Percentiles rank a stretch among this genome's conserved stretches.
Evolutionary conservation across 176 grass and related monocot genomes (phyloP).

Genomic region (Melocanna baccifera): DNA sequence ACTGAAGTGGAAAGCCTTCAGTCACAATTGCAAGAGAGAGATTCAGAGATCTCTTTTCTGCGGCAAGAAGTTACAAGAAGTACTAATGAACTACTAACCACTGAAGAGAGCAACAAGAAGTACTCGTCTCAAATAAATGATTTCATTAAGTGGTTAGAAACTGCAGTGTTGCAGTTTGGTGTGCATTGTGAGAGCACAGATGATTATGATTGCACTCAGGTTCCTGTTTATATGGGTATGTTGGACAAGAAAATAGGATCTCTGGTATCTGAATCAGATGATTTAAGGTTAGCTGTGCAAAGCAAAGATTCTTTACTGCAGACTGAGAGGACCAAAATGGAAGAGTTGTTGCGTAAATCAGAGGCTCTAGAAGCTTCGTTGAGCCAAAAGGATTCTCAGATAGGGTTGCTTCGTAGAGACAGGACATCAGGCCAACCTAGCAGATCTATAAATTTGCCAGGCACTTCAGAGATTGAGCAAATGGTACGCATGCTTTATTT

Average conservation of each 20-base stretch:
- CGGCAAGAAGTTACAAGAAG: slow-evolving; percentile 89
- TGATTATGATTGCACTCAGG: slow-evolving; percentile 53
- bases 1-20: slow-evolving; percentile 91
- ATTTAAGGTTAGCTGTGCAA: slow-evolving; percentile 56
- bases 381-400: slow-evolving; percentile 60
- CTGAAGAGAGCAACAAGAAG: slow-evolving; percentile 76
- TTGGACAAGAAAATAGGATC: slow-evolving; percentile 69
- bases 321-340: slow-evolving; percentile 67
- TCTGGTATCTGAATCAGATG: slow-evolving; percentile 64
- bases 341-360: slow-evolving; percentile 63
- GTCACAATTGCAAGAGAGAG: slow-evolving; percentile 72
- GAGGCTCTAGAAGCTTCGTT: slow-evolving; percentile 73
- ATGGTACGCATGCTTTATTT: slow-evolving; percentile 46
- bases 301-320: slow-evolving; percentile 85
- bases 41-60: slow-evolving; percentile 90
- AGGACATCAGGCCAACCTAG: slow-evolving; percentile 43
- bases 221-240: slow-evolving; percentile 61
- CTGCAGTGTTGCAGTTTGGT: slow-evolving; percentile 53
- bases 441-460: slow-evolving; percentile 51
- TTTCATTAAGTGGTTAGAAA: slow-evolving; percentile 76
- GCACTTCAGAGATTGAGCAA: slow-evolving; percentile 83
- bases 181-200: slow-evolving; percentile 34
- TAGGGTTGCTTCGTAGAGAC: slow-evolving; percentile 53
- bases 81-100: slow-evolving; percentile 81
- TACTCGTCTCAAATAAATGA: slow-evolving; percentile 54